Evolutionary conservation across 106 monocot species (phyloP).

Genomic region (Triglochin maritima): DNA sequence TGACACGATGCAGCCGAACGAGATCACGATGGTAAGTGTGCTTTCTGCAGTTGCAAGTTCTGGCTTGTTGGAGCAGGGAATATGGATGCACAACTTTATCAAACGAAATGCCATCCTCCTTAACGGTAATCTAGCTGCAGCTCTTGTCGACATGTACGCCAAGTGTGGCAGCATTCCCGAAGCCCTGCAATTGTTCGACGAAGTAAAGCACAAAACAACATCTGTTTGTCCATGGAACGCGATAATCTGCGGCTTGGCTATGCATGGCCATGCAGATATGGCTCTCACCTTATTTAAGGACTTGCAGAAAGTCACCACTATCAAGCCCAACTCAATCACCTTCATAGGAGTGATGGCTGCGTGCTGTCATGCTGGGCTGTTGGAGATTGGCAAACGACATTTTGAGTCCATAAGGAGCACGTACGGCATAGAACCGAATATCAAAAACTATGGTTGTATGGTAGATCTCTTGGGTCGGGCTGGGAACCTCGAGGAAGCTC

Average conservation of each 20-base stretch:
- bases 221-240: constrained; percentile 65
- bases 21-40: constrained; percentile 46
- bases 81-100: constrained; percentile 37
- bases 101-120: constrained; percentile 24
- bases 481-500: constrained; percentile 56
- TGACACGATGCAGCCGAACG: constrained; percentile 27
- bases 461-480: constrained; percentile 61
- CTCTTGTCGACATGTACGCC: constrained; percentile 64
- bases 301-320: constrained; percentile 16
- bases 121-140: constrained; percentile 39
- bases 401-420: constrained; percentile 43
- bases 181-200: constrained; percentile 30
- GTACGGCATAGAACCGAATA: constrained; percentile 34
- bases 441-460: constrained; percentile 76
- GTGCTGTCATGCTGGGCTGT: constrained; percentile 61
- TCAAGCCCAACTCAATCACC: constrained; percentile 60
- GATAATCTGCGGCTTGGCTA: constrained; percentile 45
- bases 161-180: constrained; percentile 38
- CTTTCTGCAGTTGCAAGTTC: constrained; percentile 45
- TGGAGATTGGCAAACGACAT: constrained; percentile 25
- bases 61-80: constrained; percentile 41
- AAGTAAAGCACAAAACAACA: not conserved
- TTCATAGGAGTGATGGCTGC: constrained; percentile 62
- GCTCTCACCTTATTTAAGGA: constrained; percentile 26
- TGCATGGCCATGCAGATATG: constrained; percentile 35